Evolutionary conservation across 495 filamentous ascomycete genomes (phyloP).

Genomic region (Bryoglossum gracile): DNA sequence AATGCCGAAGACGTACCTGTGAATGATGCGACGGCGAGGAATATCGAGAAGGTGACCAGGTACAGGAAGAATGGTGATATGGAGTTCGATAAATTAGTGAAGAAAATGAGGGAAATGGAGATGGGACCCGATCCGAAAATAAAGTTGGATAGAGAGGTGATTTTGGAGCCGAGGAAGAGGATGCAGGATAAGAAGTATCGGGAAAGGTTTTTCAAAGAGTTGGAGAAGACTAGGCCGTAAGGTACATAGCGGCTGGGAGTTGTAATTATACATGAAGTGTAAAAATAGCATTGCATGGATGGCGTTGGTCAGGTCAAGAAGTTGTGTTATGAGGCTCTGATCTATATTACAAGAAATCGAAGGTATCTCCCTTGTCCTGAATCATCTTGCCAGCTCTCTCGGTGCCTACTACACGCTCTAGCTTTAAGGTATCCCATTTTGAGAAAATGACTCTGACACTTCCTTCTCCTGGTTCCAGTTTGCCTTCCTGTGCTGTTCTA

Average conservation of each 20-base stretch:
- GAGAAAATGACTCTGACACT: slow-evolving; percentile 72
- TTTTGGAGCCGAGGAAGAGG: background rate
- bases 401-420: slow-evolving; percentile 83
- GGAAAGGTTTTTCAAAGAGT: too few species aligned
- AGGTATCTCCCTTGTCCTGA: slow-evolving; percentile 75
- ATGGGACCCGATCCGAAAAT: too few species aligned
- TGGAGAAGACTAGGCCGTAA: too few species aligned
- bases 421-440: slow-evolving; percentile 76
- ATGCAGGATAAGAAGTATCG: background rate
- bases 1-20: slow-evolving; percentile 42
- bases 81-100: slow-evolving; percentile 64
- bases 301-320: too few species aligned
- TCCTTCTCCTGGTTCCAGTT: slow-evolving; percentile 41
- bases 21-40: slow-evolving; percentile 63
- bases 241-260: too few species aligned
- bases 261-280: too few species aligned
- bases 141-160: slow-evolving; percentile 25
- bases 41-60: slow-evolving; percentile 78
- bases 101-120: slow-evolving; percentile 41
- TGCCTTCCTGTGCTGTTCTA: slow-evolving; percentile 46
- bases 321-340: background rate
- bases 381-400: slow-evolving; percentile 70
- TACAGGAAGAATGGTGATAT: slow-evolving; percentile 62
- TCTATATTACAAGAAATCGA: slow-evolving; percentile 57
- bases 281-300: too few species aligned